Evolutionary conservation across 805 yeast species (phyloP).

Genomic region (Lachancea cidri): DNA sequence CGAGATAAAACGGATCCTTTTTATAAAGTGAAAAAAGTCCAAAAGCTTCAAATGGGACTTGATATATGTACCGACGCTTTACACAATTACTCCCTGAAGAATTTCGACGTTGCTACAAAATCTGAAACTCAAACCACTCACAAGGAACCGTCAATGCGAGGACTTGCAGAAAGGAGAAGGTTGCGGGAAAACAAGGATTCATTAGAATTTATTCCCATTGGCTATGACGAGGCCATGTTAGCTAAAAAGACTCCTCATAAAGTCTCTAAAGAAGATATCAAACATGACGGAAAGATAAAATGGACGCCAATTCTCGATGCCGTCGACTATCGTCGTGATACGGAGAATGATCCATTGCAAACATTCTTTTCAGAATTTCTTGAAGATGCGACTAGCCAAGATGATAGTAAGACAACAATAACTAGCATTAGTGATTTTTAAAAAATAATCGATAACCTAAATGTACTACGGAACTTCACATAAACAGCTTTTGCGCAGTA

Average conservation of each 20-base stretch:
- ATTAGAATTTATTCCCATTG: constrained; percentile 21
- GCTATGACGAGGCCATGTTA: constrained; percentile 16
- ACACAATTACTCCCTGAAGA: constrained; percentile 1
- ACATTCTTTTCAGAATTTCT: constrained; percentile 11
- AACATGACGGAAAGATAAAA: constrained; percentile 1
- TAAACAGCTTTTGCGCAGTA: background rate
- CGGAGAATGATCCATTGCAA: constrained; percentile 15
- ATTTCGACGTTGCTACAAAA: background rate
- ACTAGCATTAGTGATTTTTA: background rate
- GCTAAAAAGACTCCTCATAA: constrained; percentile 7
- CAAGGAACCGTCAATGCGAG: too few species aligned
- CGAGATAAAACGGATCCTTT: constrained; percentile 2
- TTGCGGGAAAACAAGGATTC: constrained; percentile 6
- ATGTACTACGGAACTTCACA: background rate
- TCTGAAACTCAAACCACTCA: background rate
- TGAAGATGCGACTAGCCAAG: constrained; percentile 3
- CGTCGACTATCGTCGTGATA: constrained; percentile 1
- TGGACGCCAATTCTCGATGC: constrained; percentile 8
- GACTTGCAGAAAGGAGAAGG: too few species aligned
- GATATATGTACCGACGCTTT: constrained; percentile 13
- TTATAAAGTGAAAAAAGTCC: background rate
- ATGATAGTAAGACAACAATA: constrained; percentile 1
- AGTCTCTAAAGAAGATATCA: background rate
- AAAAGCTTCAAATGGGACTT: constrained; percentile 8
- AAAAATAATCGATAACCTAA: background rate